These are phyloP conservation scores for Melanomma pulvis-pyrius DNA, from an alignment of 495 filamentous ascomycete species.

Conservation along the genomic window DNA sequence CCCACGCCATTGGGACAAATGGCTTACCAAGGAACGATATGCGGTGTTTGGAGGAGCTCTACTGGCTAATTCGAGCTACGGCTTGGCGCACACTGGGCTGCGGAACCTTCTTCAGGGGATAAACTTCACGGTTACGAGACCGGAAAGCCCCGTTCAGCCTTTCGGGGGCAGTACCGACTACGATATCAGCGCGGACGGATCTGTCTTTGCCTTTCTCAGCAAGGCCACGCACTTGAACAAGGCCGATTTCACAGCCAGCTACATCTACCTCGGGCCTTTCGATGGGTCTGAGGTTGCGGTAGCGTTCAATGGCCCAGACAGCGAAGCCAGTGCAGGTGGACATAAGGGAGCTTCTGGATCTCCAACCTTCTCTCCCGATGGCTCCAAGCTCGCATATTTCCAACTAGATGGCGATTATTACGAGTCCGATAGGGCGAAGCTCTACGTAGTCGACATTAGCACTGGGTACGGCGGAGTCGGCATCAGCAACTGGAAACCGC, in stretches of 20 bases:
- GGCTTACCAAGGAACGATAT: slow-evolving; percentile 56
- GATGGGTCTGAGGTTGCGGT: slow-evolving; percentile 31
- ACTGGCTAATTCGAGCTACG: slow-evolving; percentile 32
- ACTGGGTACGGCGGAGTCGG: background rate
- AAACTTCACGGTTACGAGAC: slow-evolving; percentile 44
- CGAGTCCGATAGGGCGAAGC: slow-evolving; percentile 80
- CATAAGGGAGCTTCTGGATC: slow-evolving; percentile 66
- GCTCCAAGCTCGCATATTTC: slow-evolving; percentile 71
- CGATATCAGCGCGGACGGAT: slow-evolving; percentile 56
- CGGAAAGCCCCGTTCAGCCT: slow-evolving; percentile 56
- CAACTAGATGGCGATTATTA: slow-evolving; percentile 68
- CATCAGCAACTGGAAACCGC: slow-evolving; percentile 17
- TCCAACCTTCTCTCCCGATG: slow-evolving; percentile 75
- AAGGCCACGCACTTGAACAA: slow-evolving; percentile 77
- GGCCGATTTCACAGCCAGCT: slow-evolving; percentile 78
- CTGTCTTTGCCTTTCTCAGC: slow-evolving; percentile 70
- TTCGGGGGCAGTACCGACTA: slow-evolving; percentile 63
- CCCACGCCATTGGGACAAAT: slow-evolving; percentile 77
- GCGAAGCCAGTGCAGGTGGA: slow-evolving; percentile 44
- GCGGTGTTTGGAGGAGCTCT: slow-evolving; percentile 53
- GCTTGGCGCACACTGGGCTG: slow-evolving; percentile 33
- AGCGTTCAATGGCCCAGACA: slow-evolving; percentile 51
- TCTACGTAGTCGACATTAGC: slow-evolving; percentile 56
- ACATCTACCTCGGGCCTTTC: slow-evolving; percentile 72
- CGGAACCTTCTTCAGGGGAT: slow-evolving; percentile 51